Percentiles rank a stretch among this genome's conserved stretches.
Evolutionary conservation across 371 early-diverging fungal genomes (phyloP).

Genomic region (Basidiobolus meristosporus): DNA sequence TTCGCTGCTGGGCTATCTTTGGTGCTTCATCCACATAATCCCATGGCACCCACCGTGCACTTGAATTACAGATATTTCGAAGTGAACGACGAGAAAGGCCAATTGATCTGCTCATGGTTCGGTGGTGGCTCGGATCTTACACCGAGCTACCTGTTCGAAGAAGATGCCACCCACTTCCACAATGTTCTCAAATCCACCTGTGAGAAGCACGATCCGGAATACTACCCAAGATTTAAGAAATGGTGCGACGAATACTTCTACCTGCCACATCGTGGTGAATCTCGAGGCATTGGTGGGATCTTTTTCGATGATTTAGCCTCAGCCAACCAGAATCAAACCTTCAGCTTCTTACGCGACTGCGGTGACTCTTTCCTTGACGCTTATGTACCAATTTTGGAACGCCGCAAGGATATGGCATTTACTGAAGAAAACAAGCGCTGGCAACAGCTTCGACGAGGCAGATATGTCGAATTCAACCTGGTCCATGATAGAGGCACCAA

Average conservation of each 20-base stretch:
- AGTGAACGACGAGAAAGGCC: conserved; percentile 27
- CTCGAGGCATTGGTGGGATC: conserved; percentile 73
- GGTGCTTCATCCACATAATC: conserved; percentile 91
- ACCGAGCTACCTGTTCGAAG: conserved; percentile 55
- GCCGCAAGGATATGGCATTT: conserved; percentile 40
- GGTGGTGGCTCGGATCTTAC: conserved; percentile 78
- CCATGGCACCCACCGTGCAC: conserved; percentile 88
- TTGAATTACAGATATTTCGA: conserved; percentile 96
- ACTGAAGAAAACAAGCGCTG: conserved; percentile 46
- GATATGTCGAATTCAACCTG: conserved; percentile 81
- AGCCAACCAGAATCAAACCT: conserved; percentile 33
- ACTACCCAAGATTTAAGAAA: conserved; percentile 56
- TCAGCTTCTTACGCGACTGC: conserved; percentile 42
- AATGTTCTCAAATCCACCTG: conserved; percentile 53
- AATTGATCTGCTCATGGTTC: conserved; percentile 62
- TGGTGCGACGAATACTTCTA: conserved; percentile 76
- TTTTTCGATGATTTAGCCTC: conserved; percentile 74
- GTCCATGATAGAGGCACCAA: conserved; percentile 80
- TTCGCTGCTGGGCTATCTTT: conserved; percentile 83
- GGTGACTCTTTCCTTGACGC: conserved; percentile 52
- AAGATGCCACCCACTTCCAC: conserved; percentile 69
- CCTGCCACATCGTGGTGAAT: conserved; percentile 54
- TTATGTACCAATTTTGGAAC: conserved; percentile 55
- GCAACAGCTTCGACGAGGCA: conserved; percentile 74
- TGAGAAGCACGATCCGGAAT: conserved; percentile 40